A percentile compares a stretch with the other conserved stretches of the same genome.
phyloP scores from a whole-genome alignment of 441 rosid genomes.

The Adansonia rubrostipa region DNA sequence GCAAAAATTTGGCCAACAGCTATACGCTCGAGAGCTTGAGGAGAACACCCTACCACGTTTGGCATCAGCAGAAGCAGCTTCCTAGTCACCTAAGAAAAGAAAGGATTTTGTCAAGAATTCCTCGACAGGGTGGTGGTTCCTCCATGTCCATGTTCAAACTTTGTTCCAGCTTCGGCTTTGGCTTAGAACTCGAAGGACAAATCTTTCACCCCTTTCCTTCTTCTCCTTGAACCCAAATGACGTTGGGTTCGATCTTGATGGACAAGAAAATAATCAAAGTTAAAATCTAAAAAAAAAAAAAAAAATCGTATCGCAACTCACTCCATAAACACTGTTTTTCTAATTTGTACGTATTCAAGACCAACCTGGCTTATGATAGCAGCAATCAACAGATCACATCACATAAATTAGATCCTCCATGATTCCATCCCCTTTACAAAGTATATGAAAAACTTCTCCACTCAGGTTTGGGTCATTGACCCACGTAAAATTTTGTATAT shows the following conservation, averaged over 20 bases:
- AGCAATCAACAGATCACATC: background rate
- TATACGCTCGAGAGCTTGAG: background rate
- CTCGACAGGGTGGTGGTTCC: slow-evolving; percentile 24
- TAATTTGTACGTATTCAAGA: too few species aligned
- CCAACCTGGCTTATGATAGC: background rate
- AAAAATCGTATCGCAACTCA: too few species aligned
- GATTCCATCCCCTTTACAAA: too few species aligned
- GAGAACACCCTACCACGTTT: slow-evolving; percentile 33
- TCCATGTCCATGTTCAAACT: slow-evolving; percentile 4
- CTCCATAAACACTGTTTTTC: too few species aligned
- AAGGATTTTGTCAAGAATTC: slow-evolving; percentile 50
- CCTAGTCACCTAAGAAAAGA: slow-evolving; percentile 57
- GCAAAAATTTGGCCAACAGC: too few species aligned
- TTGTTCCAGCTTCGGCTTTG: too few species aligned
- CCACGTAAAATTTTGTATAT: background rate
- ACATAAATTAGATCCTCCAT: background rate
- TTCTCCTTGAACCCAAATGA: slow-evolving; percentile 46
- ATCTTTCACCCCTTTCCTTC: slow-evolving; percentile 22
- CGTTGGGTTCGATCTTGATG: slow-evolving; percentile 47
- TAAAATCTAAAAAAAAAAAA: too few species aligned
- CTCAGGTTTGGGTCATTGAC: slow-evolving; percentile 14
- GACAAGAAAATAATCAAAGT: too few species aligned
- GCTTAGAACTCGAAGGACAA: background rate
- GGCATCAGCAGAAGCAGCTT: slow-evolving; percentile 51
- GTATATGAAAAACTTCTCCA: background rate